A percentile compares a stretch with the other conserved stretches of the same genome.
Conservation (phyloP, 2,329 filamentous ascomycete species). For the Exserohilum rostratum region DNA sequence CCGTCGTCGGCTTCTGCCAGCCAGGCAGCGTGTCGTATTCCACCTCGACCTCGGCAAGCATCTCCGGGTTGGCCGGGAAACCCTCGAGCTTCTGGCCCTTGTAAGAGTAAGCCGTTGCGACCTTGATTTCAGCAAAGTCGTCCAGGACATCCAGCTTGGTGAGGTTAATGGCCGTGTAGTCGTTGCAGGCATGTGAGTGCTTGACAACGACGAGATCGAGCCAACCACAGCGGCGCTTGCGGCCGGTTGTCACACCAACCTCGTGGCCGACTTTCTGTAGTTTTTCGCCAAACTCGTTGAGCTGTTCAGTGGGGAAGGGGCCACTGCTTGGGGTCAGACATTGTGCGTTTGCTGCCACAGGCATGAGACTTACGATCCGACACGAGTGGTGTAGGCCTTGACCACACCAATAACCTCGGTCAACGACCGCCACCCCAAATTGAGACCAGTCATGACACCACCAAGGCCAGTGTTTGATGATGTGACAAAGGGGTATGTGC, state of each 20-base stretch:
- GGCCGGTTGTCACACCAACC: constrained; percentile 63
- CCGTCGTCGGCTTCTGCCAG: constrained; percentile 70
- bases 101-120: constrained; percentile 72
- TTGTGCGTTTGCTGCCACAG: neutral
- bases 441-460: constrained; percentile 68
- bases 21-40: constrained; percentile 72
- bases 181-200: constrained; percentile 69
- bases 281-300: constrained; percentile 63
- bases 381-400: constrained; percentile 71
- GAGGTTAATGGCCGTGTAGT: constrained; percentile 69
- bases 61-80: constrained; percentile 68
- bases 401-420: constrained; percentile 69
- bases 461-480: constrained; percentile 65
- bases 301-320: constrained; percentile 71
- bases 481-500: constrained; percentile 66
- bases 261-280: constrained; percentile 63
- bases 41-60: constrained; percentile 66
- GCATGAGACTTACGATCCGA: constrained; percentile 48
- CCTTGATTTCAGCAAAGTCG: constrained; percentile 74
- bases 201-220: constrained; percentile 72
- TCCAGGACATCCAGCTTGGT: constrained; percentile 75
- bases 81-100: constrained; percentile 62
- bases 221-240: constrained; percentile 68
- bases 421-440: constrained; percentile 66
- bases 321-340: constrained; percentile 54